phyloP scores from a whole-genome alignment of 306 rosid genomes.

The Geum urbanum region DNA sequence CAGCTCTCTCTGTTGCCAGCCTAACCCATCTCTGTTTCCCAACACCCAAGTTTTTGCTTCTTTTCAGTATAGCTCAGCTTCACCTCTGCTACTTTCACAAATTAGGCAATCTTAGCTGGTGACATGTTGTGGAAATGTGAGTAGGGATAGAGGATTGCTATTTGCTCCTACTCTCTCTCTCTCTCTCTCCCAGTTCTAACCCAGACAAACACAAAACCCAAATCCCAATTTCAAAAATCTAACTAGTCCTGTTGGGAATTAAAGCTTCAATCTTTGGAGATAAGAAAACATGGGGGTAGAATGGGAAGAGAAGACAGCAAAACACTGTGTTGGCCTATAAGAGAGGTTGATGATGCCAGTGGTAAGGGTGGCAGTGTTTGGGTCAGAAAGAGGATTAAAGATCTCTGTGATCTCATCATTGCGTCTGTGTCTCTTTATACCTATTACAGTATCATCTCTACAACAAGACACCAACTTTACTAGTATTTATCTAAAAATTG shows the following conservation, averaged over 20 bases:
- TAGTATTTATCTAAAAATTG: no score
- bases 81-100: slow-evolving; percentile 3
- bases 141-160: not conserved
- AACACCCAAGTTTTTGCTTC: not conserved
- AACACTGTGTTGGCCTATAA: slow-evolving; percentile 39
- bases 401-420: slow-evolving; percentile 50
- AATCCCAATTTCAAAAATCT: slow-evolving; percentile 19
- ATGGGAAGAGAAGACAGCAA: slow-evolving; percentile 4
- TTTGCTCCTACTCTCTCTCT: not conserved
- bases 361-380: slow-evolving; percentile 50
- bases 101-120: not conserved
- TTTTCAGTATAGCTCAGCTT: not conserved
- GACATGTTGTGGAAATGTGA: not conserved
- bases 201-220: slow-evolving; percentile 16
- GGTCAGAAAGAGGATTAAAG: slow-evolving; percentile 63
- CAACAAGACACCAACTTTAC: not conserved
- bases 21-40: slow-evolving; percentile 59
- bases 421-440: slow-evolving; percentile 29
- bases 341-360: slow-evolving; percentile 46
- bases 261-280: not conserved
- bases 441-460: slow-evolving; percentile 25
- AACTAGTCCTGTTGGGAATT: not conserved
- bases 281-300: not conserved
- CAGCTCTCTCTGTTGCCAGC: slow-evolving; percentile 18
- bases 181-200: slow-evolving; percentile 30